Percentiles rank a stretch among this genome's conserved stretches.
phyloP scores from a whole-genome alignment of 495 filamentous ascomycete genomes.

The Hypoxylon trugodes region DNA sequence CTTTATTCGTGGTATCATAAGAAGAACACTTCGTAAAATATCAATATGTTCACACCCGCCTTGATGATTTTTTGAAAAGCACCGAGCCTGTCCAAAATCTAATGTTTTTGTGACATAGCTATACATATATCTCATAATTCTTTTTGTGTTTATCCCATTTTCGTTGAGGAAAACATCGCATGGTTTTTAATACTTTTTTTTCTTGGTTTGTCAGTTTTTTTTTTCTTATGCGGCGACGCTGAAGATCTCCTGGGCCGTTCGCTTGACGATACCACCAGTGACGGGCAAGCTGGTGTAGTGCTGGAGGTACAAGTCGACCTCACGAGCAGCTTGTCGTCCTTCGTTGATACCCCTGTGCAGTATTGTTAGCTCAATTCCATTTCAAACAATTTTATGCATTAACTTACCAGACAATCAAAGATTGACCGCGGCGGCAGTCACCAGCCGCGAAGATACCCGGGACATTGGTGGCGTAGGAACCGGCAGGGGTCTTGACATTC shows the following conservation, averaged over 20 bases:
- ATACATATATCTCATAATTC: conserved; percentile 24
- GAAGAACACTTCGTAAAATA: conserved; percentile 4
- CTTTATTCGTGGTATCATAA: conserved; percentile 39
- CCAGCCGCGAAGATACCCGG: conserved; percentile 94
- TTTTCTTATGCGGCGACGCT: conserved; percentile 31
- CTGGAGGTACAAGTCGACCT: conserved; percentile 91
- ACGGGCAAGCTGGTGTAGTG: conserved; percentile 84
- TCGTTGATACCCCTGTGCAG: conserved; percentile 94
- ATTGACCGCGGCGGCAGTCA: conserved; percentile 96
- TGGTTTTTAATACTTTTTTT: not conserved
- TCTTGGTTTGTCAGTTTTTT: not conserved
- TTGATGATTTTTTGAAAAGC: conserved; percentile 14
- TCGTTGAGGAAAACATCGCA: conserved; percentile 6
- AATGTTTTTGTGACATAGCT: conserved; percentile 30
- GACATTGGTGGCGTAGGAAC: conserved; percentile 88
- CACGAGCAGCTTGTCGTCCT: conserved; percentile 90
- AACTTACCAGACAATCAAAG: conserved; percentile 95
- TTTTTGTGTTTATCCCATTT: not conserved
- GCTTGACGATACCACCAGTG: conserved; percentile 93
- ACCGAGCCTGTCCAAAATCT: conserved; percentile 35
- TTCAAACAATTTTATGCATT: not conserved
- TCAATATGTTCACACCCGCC: not conserved
- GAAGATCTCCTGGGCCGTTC: conserved; percentile 74
- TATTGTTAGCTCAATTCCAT: conserved; percentile 40
- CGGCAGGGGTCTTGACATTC: conserved; percentile 96